A percentile compares a stretch with the other conserved stretches of the same genome.
These are phyloP conservation scores for Opeltia flavorubescens DNA, from an alignment of 495 filamentous ascomycete genomes.

Conservation along the genomic window DNA sequence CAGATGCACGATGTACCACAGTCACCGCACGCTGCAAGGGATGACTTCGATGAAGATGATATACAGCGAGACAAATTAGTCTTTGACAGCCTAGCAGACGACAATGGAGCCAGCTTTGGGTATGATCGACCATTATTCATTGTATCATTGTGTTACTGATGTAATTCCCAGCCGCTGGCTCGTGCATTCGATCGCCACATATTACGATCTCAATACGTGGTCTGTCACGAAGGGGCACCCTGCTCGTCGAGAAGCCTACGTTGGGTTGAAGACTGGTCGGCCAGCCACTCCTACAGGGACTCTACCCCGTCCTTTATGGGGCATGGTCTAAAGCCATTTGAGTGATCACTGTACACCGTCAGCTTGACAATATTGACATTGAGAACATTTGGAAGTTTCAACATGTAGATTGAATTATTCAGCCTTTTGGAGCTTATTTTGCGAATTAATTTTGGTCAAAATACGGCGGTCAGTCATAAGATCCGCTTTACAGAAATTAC, in stretches of 20 bases:
- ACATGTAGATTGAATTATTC: too few species aligned
- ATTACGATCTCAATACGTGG: slow-evolving; percentile 83
- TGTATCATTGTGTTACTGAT: slow-evolving; percentile 8
- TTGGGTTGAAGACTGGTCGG: slow-evolving; percentile 44
- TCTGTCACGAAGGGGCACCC: slow-evolving; percentile 66
- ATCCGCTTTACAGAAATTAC: too few species aligned
- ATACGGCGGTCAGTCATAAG: too few species aligned
- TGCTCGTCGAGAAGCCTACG: slow-evolving; percentile 70
- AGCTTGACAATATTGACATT: too few species aligned
- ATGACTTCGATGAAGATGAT: slow-evolving; percentile 27
- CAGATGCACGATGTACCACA: slow-evolving; percentile 50
- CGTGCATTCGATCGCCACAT: slow-evolving; percentile 80
- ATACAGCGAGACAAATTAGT: slow-evolving; percentile 56
- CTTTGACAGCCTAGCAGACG: slow-evolving; percentile 60
- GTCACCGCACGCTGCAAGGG: slow-evolving; percentile 19
- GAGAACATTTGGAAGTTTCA: too few species aligned
- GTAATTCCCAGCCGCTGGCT: slow-evolving; percentile 60
- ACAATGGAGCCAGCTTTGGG: slow-evolving; percentile 68
- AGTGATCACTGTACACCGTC: too few species aligned
- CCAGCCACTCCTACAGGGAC: slow-evolving; percentile 20
- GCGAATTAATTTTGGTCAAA: too few species aligned
- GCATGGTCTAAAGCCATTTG: slow-evolving; percentile 34
- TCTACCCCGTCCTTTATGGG: slow-evolving; percentile 46
- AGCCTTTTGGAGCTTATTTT: too few species aligned
- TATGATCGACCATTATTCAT: slow-evolving; percentile 30